Base-by-base conservation (phyloP, 805 yeast species). In the Nakazawaea wickerhamii region DNA sequence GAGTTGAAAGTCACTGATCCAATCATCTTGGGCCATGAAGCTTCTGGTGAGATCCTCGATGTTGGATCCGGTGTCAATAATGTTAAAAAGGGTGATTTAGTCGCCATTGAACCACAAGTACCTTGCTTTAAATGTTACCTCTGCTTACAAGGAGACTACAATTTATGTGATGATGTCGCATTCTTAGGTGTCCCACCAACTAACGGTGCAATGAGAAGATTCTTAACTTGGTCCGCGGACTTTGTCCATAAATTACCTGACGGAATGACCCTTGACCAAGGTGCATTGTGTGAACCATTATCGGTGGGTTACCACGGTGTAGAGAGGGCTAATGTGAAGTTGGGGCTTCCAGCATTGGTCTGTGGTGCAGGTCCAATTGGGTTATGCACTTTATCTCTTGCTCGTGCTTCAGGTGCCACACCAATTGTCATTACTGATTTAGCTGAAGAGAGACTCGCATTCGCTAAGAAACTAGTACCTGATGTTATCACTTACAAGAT, bases 301-400 rank as follows among this genome's bases (percentile, higher is more conserved):
- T 63, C 72, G 14, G 82, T 76, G 37, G 79, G 73, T 2, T 63
- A 70, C 41, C 77, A 73, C 41, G 81, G 77, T 21, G 63, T 77
- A 36, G 67, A 66, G 50, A 61, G 71, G 49, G 67, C 77, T 3
- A 68, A 70, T 14, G 57, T 76, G 34, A 60, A 59, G 41, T 52
- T 73, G n/a, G 80, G 79, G 39, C 69, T 68, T 48, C 73, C 75
- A 19, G 65, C 63, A 10, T 54, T 71, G 36, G 61, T 76, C 40
- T 65, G 71, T 32, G 82, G 82, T 40, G 79, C 79, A 14, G 81
- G 81, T 18, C 81, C 81, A n/a, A 76, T 76, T 49, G 81, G 81
- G 13, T 57, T 75, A 25, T 65, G 71, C 31, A 57, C 75, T 20
- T 65, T 77, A 38, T 48, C 68, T 4, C 54, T 73, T 36, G 77